Evolutionary conservation across 257 asterid genomes (phyloP), one percentile per base, ranked within the genome.

Genomic region (Misopates orontium): DNA sequence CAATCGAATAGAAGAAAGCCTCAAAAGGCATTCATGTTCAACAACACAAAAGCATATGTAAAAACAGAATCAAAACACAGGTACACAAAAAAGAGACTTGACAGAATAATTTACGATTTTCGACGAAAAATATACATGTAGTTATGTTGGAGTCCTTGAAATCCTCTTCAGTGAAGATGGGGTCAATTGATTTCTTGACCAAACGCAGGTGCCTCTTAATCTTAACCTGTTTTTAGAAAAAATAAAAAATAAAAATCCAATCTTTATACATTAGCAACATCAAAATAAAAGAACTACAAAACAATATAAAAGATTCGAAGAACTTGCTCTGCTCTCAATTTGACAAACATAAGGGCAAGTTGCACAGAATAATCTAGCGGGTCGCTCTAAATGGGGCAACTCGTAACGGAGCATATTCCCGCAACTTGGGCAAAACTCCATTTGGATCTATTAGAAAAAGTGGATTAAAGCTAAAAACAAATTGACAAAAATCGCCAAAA

Each of bases 381-480:
- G 67, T 19, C 50, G 80, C 2, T 68, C 90, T 79, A 84, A 72
- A 73, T 75, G 15, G 10, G 95, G 89, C 77, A 84, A 60, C 69
- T 79, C 86, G 70, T 76, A 88, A 65, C 80, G 95, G 81, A 88
- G 42, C 78, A 86, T 73, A 53, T 52, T 85, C 50, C 75, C 89
- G 53, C 97, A 90, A 58, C 67, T 73, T 54, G 95, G 96, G 78
- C 97, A 90, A 79, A 88, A 81, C 74, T 90, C 90, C 97, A 88
- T 90, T 28, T 28, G 36, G 36, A 28, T 28, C 36, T 28, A 7
- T 28, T 7, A 28, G 7, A 28, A 7, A 28, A 3, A 28, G 36
- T 7, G 7, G 3, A 28, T 28, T 28, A 28, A 28, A 28, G 36
- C 36, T 2, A 28, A 28, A 28, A 2, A 7, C 36, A 28, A 28